Percentiles rank a stretch among this genome's conserved stretches.
Conservation (phyloP, 257 asterid genomes). For the Nicotiana tabacum region DNA sequence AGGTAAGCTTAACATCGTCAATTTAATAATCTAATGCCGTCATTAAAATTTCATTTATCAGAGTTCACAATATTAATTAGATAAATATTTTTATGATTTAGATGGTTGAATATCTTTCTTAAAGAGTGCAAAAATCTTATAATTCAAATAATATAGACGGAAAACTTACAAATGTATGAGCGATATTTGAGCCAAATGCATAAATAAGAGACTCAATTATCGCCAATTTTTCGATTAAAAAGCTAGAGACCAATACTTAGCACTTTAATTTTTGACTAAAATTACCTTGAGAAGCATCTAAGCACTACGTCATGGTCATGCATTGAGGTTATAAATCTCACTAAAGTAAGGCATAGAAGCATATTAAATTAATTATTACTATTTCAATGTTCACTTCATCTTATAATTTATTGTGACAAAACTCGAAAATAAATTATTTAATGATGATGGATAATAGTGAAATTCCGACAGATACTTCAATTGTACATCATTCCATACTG, state of each 20-base stretch:
- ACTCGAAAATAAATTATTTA: not conserved
- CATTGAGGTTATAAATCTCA: not conserved
- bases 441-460: conserved; percentile 5
- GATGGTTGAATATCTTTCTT: too few relatives aligned
- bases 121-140: too few relatives aligned
- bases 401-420: not conserved
- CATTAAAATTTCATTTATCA: too few relatives aligned
- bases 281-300: not conserved
- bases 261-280: not conserved
- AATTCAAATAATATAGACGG: too few relatives aligned
- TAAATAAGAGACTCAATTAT: not conserved
- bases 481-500: conserved; percentile 1
- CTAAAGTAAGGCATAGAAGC: not conserved
- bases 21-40: not conserved
- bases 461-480: conserved; percentile 8
- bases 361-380: not conserved
- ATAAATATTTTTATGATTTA: too few relatives aligned
- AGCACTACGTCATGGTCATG: not conserved
- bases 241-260: too few relatives aligned
- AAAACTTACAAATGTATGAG: too few relatives aligned
- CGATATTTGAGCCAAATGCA: too few relatives aligned
- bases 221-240: not conserved
- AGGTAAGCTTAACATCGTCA: not conserved
- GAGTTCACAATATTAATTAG: too few relatives aligned
- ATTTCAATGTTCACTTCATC: not conserved